Base-by-base conservation (phyloP, 257 asterid species). In the Fraxinus excelsior region DNA sequence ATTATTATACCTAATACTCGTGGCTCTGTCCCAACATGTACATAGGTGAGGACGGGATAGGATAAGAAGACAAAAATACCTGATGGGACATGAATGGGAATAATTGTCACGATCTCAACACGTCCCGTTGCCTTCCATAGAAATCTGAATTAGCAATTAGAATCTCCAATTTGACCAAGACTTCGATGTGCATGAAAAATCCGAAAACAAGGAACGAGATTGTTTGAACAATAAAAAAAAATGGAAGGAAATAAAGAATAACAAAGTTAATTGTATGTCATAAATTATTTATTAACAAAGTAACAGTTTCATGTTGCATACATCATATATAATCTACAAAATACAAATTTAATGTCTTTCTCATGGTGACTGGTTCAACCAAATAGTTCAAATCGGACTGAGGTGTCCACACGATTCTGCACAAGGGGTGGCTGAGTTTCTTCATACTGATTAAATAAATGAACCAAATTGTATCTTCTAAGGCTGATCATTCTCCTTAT, bases 401-500 rank as follows among this genome's bases (percentile, higher is more conserved):
- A 68, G 74, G 58, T 40, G 56, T 65, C 70, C 28, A 11, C 74
- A 23, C 67, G 60, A 32, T 62, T 69, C 60, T 76, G 74, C 68
- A 76, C 40, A 76, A 34, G 37, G 42, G 74, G 38, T 71, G 75
- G 75, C 23, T 38, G n/a, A 35, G 65, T 21, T 21, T 23, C 29
- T 68, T 37, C 46, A 8, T 71, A 31, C 11, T 46, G 32, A 46
- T 46, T 25, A 77, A 79, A 80, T 72, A 65, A 75, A 70, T 75
- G 72, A 80, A 76, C 80, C 1, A 14, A 67, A 76, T 26, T 38
- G 51, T 40, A 67, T 74, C 86, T 80, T 80, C 79, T 53, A 66
- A 49, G 29, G 67, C 76, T 72, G 58, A 71, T 70, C 75, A 73
- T 81, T 77, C 70, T 74, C 74, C 82, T 79, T 80, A 68, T 84